Percentiles rank a stretch among this genome's conserved stretches.
Conservation (phyloP, 108 stramenopile genomes). For the Craspedostauros australis region DNA sequence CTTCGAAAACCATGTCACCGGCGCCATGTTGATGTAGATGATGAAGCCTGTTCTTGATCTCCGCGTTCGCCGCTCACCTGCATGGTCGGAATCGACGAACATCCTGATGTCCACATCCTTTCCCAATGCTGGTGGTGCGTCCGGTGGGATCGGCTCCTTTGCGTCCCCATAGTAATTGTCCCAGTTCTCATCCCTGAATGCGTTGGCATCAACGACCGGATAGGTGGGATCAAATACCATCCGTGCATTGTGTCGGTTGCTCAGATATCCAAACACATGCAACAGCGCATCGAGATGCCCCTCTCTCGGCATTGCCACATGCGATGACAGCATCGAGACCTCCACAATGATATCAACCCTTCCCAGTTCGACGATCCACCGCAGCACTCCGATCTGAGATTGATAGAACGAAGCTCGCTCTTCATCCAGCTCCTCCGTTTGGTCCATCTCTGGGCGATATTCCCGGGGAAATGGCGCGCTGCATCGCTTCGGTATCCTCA, state of each 20-base stretch:
- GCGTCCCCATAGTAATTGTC: constrained; percentile 12
- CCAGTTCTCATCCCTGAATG: constrained; percentile 19
- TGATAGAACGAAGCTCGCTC: constrained; percentile 21
- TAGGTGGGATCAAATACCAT: constrained; percentile 44
- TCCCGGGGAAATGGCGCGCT: constrained; percentile 2
- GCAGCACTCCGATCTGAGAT: constrained; percentile 31
- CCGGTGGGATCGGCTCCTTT: constrained; percentile 19
- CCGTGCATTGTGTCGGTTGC: constrained; percentile 16
- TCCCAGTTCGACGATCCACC: constrained; percentile 40
- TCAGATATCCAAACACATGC: constrained; percentile 46
- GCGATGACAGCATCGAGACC: constrained; percentile 42
- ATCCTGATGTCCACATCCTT: constrained; percentile 20
- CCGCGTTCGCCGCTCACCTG: constrained; percentile 34
- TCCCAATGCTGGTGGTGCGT: constrained; percentile 23
- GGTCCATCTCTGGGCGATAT: constrained; percentile 27
- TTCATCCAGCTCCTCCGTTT: constrained; percentile 1
- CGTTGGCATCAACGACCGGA: constrained; percentile 10
- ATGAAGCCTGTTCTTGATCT: constrained; percentile 51
- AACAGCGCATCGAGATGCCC: constrained; percentile 45
- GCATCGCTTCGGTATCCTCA: background rate
- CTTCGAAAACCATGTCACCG: constrained; percentile 31
- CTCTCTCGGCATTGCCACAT: constrained; percentile 41
- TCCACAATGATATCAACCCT: constrained; percentile 33
- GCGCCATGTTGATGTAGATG: constrained; percentile 42
- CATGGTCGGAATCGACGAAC: constrained; percentile 51